A percentile compares a stretch with the other conserved stretches of the same genome.
These are phyloP conservation scores for Nannochloris sp. DNA, from an alignment of 139 green algal genomes.

Conservation along the genomic window DNA sequence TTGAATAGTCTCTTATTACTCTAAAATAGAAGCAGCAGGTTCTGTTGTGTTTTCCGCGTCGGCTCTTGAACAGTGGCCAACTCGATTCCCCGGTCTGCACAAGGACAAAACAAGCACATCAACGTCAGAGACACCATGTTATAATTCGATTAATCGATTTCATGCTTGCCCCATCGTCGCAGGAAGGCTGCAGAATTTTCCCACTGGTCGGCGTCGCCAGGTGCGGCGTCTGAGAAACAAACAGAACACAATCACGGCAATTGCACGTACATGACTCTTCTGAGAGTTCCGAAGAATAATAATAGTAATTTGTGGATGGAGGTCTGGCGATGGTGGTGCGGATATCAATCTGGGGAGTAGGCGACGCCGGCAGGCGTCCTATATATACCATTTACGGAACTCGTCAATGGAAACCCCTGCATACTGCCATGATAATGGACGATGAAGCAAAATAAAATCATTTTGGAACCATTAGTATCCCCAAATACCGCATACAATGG, in stretches of 20 bases:
- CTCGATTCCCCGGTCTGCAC: conserved; percentile 72
- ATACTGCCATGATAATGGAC: too few relatives aligned
- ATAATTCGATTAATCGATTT: too few relatives aligned
- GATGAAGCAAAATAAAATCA: too few relatives aligned
- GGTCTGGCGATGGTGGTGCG: not conserved
- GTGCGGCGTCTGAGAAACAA: not conserved
- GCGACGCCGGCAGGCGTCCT: too few relatives aligned
- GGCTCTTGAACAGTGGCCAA: conserved; percentile 50
- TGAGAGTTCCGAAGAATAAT: not conserved
- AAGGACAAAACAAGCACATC: too few relatives aligned
- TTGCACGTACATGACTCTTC: not conserved
- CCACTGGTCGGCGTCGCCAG: not conserved
- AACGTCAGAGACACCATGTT: too few relatives aligned
- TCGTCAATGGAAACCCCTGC: not conserved
- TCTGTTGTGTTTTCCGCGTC: conserved; percentile 54
- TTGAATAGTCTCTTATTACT: conserved; percentile 31
- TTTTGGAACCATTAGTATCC: not conserved
- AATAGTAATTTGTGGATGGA: not conserved
- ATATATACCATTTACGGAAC: not conserved
- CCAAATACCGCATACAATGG: conserved; percentile 12
- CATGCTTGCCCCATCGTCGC: too few relatives aligned
- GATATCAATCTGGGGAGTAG: not conserved
- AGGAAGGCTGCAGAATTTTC: too few relatives aligned
- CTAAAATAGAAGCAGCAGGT: conserved; percentile 24
- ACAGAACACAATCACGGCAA: not conserved